A percentile compares a stretch with the other conserved stretches of the same genome.
Evolutionary conservation across 106 monocot species (phyloP).

Genomic region (Posidonia australis): DNA sequence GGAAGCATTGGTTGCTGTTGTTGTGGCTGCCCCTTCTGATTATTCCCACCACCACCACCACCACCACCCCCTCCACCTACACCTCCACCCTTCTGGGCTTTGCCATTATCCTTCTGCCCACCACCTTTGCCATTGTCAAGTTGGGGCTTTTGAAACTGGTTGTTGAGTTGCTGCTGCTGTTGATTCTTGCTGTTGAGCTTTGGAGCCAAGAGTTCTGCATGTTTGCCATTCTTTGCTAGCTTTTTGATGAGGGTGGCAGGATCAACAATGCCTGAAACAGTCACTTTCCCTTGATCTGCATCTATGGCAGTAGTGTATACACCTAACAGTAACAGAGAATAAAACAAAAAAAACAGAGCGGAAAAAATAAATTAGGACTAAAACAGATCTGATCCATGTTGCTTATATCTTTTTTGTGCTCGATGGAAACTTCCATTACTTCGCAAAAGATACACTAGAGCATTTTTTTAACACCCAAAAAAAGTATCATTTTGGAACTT

Average conservation of each 20-base stretch:
- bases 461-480: neutral
- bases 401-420: neutral
- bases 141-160: conserved; percentile 34
- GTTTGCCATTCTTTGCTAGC: conserved; percentile 39
- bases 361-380: neutral
- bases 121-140: conserved; percentile 19
- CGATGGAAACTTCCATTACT: conserved; percentile 2
- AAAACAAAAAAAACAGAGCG: neutral
- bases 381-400: neutral
- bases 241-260: conserved; percentile 30
- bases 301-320: conserved; percentile 34
- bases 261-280: conserved; percentile 35
- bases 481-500: neutral
- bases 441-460: neutral
- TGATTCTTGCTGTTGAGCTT: conserved; percentile 16
- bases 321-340: conserved; percentile 8
- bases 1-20: no score
- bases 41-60: conserved; percentile 16
- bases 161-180: conserved; percentile 11
- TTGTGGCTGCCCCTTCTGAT: conserved; percentile 22
- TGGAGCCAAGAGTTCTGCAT: conserved; percentile 31
- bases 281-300: conserved; percentile 35
- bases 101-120: conserved; percentile 1
- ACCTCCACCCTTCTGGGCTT: conserved; percentile 2
- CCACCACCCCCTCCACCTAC: conserved; percentile 8